Evolutionary conservation across 306 rosid genomes (phyloP), one percentile per base, ranked within the genome.

Genomic region (Quercus mongolica): DNA sequence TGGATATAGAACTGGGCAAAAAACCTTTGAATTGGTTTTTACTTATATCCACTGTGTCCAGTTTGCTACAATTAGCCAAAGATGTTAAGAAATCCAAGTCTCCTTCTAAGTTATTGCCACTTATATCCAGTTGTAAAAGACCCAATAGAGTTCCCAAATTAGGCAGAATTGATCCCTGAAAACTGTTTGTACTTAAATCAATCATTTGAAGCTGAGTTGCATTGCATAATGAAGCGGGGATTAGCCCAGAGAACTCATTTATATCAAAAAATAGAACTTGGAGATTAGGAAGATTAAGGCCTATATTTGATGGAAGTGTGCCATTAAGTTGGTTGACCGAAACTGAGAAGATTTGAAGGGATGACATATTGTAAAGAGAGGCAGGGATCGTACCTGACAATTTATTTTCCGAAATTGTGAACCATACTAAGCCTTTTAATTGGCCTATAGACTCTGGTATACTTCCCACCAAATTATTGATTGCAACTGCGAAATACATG

Each of bases 211-310:
- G 73, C 9, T 2, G 6, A n/a, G 89, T 70, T 51, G 88, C 84
- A 80, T 89, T 84, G 23, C 76, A 13, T 4, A 89, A 5, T 25
- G 83, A 80, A 15, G 21, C 5, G 9, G 84, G 92, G 52, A 89
- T 82, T n/a, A 15, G 3, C 4, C 86, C 85, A 1, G 83, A 78
- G 68, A 89, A 49, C 64, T 70, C 21, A 51, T 86, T 88, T 30
- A 6, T 8, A n/a, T 26, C 75, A 8, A 86, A 21, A 6, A 19
- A 35, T 21, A 84, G 21, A 0, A 1, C 0, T 30, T 6, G 31
- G 71, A 89, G 81, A 44, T 69, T 69, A 8, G 90, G 88, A 28
- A 86, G 77, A 20, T 30, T 82, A 14, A 31, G 15, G 63, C 86
- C 88, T 68, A 82, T 74, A 17, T 31, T 15, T 5, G 85, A n/a